Evolutionary conservation across 108 stramenopile species (phyloP).

Genomic region (Stephanodiscus minutulus): DNA sequence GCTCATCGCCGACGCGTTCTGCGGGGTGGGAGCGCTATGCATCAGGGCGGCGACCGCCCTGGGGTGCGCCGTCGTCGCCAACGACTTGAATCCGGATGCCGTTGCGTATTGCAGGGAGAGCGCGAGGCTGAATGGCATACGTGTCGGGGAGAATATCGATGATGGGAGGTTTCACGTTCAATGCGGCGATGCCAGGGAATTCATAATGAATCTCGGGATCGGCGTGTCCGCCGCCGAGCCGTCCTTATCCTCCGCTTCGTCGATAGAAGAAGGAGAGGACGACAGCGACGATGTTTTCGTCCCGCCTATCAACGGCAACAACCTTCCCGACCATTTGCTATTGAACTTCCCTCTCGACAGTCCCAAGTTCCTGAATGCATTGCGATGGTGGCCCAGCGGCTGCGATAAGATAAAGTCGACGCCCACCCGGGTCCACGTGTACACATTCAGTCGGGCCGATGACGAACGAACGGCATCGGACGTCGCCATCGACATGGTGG

Average conservation of each 20-base stretch:
- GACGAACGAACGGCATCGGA: constrained; percentile 50
- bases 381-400: constrained; percentile 75
- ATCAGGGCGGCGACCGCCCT: constrained; percentile 65
- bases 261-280: neutral
- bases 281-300: neutral
- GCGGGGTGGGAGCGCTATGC: constrained; percentile 96
- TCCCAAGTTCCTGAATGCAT: constrained; percentile 65
- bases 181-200: constrained; percentile 82
- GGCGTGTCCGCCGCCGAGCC: constrained; percentile 3
- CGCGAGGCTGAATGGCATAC: constrained; percentile 52
- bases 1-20: constrained; percentile 91
- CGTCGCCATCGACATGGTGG: constrained; percentile 70
- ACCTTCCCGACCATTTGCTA: constrained; percentile 77
- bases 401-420: constrained; percentile 30
- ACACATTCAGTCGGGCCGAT: constrained; percentile 75
- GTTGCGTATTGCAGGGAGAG: constrained; percentile 58
- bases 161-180: constrained; percentile 39
- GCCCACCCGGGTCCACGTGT: constrained; percentile 63
- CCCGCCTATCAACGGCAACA: constrained; percentile 1
- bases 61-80: constrained; percentile 69
- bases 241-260: constrained; percentile 8
- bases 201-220: constrained; percentile 72
- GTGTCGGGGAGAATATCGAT: constrained; percentile 12
- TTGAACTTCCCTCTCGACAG: constrained; percentile 82
- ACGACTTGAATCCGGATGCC: constrained; percentile 90